Evolutionary conservation across 1,284 basidiomycete genomes (phyloP).

Genomic region (Naganishia albida): DNA sequence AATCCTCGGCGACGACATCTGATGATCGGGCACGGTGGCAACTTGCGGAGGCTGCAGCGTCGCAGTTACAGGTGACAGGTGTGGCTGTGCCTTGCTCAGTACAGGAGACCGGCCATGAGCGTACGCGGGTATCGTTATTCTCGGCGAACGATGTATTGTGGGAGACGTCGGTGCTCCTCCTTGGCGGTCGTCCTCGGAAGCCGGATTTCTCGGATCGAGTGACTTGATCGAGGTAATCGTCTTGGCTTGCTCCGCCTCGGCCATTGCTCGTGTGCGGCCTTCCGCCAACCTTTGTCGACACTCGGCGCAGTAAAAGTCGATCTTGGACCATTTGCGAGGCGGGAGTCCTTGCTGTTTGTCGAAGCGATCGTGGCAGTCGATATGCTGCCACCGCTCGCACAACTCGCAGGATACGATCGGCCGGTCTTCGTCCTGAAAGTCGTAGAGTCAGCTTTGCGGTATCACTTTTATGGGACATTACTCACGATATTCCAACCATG

Average conservation of each 20-base stretch:
- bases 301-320: slow-evolving; percentile 44
- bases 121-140: slow-evolving; percentile 18
- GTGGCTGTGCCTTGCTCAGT: slow-evolving; percentile 13
- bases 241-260: not conserved
- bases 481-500: slow-evolving; percentile 56
- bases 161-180: not conserved
- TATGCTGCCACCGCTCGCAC: slow-evolving; percentile 58
- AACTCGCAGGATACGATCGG: slow-evolving; percentile 58
- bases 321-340: slow-evolving; percentile 51
- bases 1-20: too few relatives aligned
- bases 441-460: slow-evolving; percentile 3
- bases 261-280: not conserved
- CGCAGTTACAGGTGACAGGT: too few relatives aligned
- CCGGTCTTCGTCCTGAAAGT: slow-evolving; percentile 52
- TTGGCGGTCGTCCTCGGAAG: too few relatives aligned
- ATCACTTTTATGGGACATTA: slow-evolving; percentile 11
- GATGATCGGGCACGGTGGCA: too few relatives aligned
- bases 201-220: not conserved
- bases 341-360: slow-evolving; percentile 43
- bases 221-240: not conserved
- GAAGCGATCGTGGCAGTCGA: slow-evolving; percentile 49
- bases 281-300: slow-evolving; percentile 15
- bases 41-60: too few relatives aligned
- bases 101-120: slow-evolving; percentile 12
- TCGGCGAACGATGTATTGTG: slow-evolving; percentile 8